Percentiles rank a stretch among this genome's conserved stretches.
phyloP scores from a whole-genome alignment of 2,329 filamentous ascomycete species.

The Fusarium falciforme region DNA sequence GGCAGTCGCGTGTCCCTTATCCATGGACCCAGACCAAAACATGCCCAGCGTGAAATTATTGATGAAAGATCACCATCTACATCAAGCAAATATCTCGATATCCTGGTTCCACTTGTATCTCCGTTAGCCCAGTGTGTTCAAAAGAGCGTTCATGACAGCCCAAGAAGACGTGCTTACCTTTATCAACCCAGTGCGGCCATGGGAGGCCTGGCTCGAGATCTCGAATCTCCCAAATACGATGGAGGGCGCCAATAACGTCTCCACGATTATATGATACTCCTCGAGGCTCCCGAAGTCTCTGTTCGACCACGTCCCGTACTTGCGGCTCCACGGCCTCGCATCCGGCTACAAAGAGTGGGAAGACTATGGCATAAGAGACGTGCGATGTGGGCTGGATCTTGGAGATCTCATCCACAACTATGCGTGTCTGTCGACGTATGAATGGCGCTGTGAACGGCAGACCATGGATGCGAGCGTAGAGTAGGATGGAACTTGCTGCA shows the following conservation, averaged over 20 bases:
- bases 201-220: background rate
- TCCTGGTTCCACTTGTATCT: background rate
- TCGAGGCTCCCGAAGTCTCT: background rate
- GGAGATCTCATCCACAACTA: background rate
- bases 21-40: background rate
- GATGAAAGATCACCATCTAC: background rate
- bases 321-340: background rate
- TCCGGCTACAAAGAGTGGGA: background rate
- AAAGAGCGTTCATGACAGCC: background rate
- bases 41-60: background rate
- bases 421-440: background rate
- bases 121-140: background rate
- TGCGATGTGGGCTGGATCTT: background rate
- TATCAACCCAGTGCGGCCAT: background rate
- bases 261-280: background rate
- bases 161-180: background rate
- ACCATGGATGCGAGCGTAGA: background rate
- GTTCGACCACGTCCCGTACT: background rate
- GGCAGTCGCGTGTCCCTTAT: background rate
- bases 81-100: background rate
- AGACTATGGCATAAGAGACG: background rate
- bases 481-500: background rate
- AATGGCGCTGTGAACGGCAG: background rate
- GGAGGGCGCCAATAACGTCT: background rate
- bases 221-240: background rate